Evolutionary conservation across 108 stramenopile species (phyloP), one percentile per base, ranked within the genome.

Genomic region (Discostella pseudostelligera): DNA sequence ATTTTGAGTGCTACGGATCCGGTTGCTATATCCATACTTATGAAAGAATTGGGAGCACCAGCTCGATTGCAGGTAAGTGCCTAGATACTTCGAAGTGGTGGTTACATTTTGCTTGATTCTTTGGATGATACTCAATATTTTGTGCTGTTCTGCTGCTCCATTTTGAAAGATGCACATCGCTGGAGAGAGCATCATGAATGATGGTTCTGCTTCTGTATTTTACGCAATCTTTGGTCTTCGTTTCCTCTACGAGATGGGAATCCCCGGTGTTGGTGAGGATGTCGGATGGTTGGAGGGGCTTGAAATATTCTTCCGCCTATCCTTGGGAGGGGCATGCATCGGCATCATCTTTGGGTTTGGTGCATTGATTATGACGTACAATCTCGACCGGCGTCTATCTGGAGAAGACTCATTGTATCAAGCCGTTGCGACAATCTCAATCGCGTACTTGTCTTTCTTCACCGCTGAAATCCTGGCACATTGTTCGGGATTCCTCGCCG

Each of bases 171-270:
- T 87, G 42, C 89, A 89, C 54, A 82, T 95, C 29, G 71, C 85
- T 0, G 93, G 89, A n/a, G 93, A 94, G 79, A 69, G 72, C 35
- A 67, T 93, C 29, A 67, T 93, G 28, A 97, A 98, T 63, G 97
- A 98, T 63, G 97, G 94, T 22, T 59, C 83, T 8, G 96, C 95
- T 1, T 85, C 97, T 54, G 96, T 98, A 19, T 85, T 97, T 37
- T 98, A 89, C 72, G 69, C 74, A 42, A 83, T 97, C 39, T 96
- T 97, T 67, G 49, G 62, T 17, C 59, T 56, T 28, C 51, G 72
- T 5, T 83, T 81, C 59, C 74, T 90, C 6, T 55, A 68, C 24
- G 79, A 84, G 37, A 39, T 80, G 45, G 78, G 76, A 8, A 55
- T 77, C 17, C 43, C 28, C 22, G 75, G 74, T 22, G n/a, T 79